These are phyloP conservation scores for Strigomonas culicis DNA, from an alignment of 208 protist genomes.

Conservation along the genomic window DNA sequence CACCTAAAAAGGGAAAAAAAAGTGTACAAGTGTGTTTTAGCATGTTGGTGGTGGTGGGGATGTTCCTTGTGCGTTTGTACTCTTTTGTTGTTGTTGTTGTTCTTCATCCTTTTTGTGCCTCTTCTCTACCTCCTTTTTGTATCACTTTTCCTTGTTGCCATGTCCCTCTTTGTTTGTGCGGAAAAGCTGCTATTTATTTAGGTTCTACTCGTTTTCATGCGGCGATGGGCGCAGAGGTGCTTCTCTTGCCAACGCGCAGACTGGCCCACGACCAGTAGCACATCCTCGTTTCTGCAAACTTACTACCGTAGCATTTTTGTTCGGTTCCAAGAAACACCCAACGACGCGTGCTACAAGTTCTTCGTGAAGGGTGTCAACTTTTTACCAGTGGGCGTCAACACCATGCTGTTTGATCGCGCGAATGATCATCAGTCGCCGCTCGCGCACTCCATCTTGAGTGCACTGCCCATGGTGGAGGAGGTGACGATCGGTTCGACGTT, in stretches of 20 bases:
- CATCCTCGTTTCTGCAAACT: too few relatives aligned
- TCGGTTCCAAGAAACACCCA: conserved; percentile 78
- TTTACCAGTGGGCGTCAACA: conserved; percentile 39
- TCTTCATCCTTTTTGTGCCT: not conserved
- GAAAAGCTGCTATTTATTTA: too few relatives aligned
- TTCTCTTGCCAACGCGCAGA: too few relatives aligned
- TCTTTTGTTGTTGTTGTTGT: not conserved
- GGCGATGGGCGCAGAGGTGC: too few relatives aligned
- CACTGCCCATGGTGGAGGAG: conserved; percentile 87
- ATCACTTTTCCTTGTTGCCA: not conserved
- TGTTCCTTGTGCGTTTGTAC: too few relatives aligned
- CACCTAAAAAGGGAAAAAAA: too few relatives aligned
- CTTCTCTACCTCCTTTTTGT: not conserved
- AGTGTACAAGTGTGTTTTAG: too few relatives aligned
- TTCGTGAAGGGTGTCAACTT: conserved; percentile 64
- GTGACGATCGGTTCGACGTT: conserved; percentile 75
- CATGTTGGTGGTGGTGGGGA: too few relatives aligned
- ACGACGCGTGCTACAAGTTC: conserved; percentile 85
- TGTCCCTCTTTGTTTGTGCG: conserved; percentile 2
- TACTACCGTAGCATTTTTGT: conserved; percentile 46
- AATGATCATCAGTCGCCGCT: conserved; percentile 80
- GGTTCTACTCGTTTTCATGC: too few relatives aligned
- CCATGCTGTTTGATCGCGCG: conserved; percentile 70
- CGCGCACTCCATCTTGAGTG: conserved; percentile 55
- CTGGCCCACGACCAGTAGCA: too few relatives aligned